phyloP scores from a whole-genome alignment of 2,329 filamentous ascomycete genomes.

The Penicillium digitatum region DNA sequence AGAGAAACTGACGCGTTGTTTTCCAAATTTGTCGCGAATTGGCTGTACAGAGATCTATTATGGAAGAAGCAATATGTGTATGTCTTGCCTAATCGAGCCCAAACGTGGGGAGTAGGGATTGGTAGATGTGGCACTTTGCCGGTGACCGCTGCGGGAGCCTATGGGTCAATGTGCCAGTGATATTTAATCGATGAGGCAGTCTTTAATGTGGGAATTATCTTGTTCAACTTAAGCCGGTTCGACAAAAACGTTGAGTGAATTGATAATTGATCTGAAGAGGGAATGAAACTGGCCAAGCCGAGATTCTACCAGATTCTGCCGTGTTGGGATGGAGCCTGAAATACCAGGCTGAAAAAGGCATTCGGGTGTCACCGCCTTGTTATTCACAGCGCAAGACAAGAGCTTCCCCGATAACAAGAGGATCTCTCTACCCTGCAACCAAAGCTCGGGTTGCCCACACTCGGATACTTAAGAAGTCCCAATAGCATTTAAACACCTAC shows the following conservation, averaged over 20 bases:
- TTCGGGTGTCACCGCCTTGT: not conserved
- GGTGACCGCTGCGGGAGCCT: not conserved
- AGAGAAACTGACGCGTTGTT: not conserved
- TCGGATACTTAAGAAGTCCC: not conserved
- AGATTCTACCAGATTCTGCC: constrained; percentile 1
- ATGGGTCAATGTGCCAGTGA: not conserved
- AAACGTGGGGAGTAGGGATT: not conserved
- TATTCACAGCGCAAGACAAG: not conserved
- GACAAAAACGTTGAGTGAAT: not conserved
- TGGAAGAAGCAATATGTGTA: not conserved
- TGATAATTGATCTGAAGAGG: not conserved
- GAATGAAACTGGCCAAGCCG: not conserved
- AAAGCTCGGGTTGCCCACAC: not conserved
- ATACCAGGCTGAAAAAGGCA: not conserved
- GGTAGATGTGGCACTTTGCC: not conserved
- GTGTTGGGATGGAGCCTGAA: not conserved
- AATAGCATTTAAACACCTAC: not conserved
- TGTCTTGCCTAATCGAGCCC: not conserved
- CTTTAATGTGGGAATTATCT: not conserved
- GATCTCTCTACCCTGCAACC: not conserved
- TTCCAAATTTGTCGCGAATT: not conserved
- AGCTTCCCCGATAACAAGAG: not conserved
- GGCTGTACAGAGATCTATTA: not conserved
- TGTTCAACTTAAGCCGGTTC: not conserved
- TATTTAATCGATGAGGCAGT: not conserved